These are phyloP conservation scores for Aspergillus novofumigatus DNA, from an alignment of 2,329 filamentous ascomycete genomes.

Conservation along the genomic window DNA sequence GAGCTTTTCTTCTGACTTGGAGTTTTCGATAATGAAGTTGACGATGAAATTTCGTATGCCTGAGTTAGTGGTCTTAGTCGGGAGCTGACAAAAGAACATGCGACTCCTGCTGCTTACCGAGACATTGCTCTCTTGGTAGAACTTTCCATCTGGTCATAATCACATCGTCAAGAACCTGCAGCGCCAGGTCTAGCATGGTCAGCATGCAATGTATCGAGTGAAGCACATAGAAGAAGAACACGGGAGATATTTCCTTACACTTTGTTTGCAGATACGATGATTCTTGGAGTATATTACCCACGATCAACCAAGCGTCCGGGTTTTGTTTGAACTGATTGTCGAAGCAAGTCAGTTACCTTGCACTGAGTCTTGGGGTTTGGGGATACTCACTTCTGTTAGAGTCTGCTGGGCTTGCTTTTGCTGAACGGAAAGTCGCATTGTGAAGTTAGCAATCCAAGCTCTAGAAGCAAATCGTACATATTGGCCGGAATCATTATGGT, in stretches of 20 bases:
- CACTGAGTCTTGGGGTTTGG: neutral
- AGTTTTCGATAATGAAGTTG: conserved; percentile 94
- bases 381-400: conserved; percentile 73
- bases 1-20: conserved; percentile 81
- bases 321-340: conserved; percentile 88
- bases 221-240: neutral
- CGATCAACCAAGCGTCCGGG: conserved; percentile 93
- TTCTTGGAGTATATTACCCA: conserved; percentile 93
- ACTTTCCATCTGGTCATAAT: conserved; percentile 99
- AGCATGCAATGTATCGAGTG: conserved; percentile 21
- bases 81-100: conserved; percentile 2
- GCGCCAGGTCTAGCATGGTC: conserved; percentile 67
- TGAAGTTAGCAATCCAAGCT: neutral
- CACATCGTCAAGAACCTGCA: conserved; percentile 96
- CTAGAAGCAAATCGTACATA: neutral
- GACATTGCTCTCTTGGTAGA: conserved; percentile 89
- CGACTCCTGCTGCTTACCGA: conserved; percentile 54
- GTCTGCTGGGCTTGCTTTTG: conserved; percentile 95
- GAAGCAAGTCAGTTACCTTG: conserved; percentile 9
- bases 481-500: neutral
- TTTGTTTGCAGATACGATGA: conserved; percentile 94
- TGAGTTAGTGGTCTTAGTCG: conserved; percentile 41
- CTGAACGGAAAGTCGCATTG: conserved; percentile 43
- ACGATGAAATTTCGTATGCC: conserved; percentile 99
- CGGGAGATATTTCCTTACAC: conserved; percentile 56